Evolutionary conservation across 768 basidiomycete species (phyloP), one percentile per base, ranked within the genome.

Genomic region (Lactifluus piperatus): DNA sequence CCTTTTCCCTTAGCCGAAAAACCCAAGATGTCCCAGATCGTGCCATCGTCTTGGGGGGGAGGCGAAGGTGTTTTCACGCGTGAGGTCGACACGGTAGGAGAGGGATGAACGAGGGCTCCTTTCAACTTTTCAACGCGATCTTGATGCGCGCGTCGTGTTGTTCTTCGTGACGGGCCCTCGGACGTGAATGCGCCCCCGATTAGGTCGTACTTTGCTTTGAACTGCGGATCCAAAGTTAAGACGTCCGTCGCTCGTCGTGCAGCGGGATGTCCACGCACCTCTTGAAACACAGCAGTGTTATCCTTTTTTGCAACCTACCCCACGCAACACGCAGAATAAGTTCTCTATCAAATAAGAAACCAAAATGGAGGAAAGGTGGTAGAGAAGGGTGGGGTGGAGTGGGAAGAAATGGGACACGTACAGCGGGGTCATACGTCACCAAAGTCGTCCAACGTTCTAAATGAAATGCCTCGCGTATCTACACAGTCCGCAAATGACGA

Each of bases 381-480:
- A 54, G 51, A n/a, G 27, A 20, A 6, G 8, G 18, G 30, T 32
- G 10, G 50, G 18, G 29, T 14, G 45, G 30, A 16, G 14, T 4
- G 30, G 13, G 46, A 6, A 10, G 30, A 44, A 13, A 32, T 4
- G 55, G 47, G 22, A 32, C 26, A 22, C 54, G 68, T 81, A 88
- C 88, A 71, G 75, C 70, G 9, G 93, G 94, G 71, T 94, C 80
- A 69, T 84, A 97, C 20, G 76, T 77, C 36, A 93, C 72, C 75
- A 95, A 77, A 26, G 80, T 83, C 3, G 83, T 80, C 68, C 88
- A 94, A 58, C 85, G 77, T 63, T 94, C 86, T 72, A 95, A 77
- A 68, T 97, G 94, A 71, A 94, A 97, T 58, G 82, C 76, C 71
- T 97, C 91, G 60, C 94, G 82, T 49, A 95, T 78, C 86, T 92